Evolutionary conservation across 2,329 filamentous ascomycete genomes (phyloP).

Genomic region (Aspergillus latus): DNA sequence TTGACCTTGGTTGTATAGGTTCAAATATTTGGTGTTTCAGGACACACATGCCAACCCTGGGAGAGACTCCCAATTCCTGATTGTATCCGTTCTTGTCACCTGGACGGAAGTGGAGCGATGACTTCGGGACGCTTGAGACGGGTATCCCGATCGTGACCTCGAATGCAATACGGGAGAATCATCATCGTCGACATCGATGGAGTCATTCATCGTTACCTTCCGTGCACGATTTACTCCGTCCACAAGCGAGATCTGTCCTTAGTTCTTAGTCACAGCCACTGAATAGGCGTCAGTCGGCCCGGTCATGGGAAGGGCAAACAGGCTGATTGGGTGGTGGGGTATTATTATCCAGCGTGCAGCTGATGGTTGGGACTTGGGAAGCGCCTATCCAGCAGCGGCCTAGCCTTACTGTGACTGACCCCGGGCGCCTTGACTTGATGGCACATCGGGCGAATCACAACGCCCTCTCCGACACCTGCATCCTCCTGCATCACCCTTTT

Average conservation of each 20-base stretch:
- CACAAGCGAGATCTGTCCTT: conserved; percentile 3
- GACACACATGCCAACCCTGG: not conserved
- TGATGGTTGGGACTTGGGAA: conserved; percentile 17
- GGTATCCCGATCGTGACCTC: conserved; percentile 4
- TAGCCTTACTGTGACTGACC: conserved; percentile 1
- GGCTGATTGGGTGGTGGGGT: conserved; percentile 14
- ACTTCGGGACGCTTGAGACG: conserved; percentile 4
- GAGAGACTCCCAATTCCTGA: not conserved
- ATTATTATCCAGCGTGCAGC: conserved; percentile 22
- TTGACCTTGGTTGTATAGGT: not conserved
- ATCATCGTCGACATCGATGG: not conserved
- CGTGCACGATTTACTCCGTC: not conserved
- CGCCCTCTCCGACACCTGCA: conserved; percentile 19
- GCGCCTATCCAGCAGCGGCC: not conserved
- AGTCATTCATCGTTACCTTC: not conserved
- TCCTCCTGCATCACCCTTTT: conserved; percentile 25
- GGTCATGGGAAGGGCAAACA: conserved; percentile 14
- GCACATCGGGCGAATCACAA: conserved; percentile 21
- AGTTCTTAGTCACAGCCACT: conserved; percentile 13
- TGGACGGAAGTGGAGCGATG: conserved; percentile 8
- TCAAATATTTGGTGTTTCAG: conserved; percentile 8
- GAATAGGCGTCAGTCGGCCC: conserved; percentile 16
- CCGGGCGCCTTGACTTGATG: conserved; percentile 19
- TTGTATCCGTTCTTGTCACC: not conserved
- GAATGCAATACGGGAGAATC: not conserved